A percentile compares a stretch with the other conserved stretches of the same genome.
Evolutionary conservation across 2,329 filamentous ascomycete species (phyloP).

Genomic region (Pezicula carpinea): DNA sequence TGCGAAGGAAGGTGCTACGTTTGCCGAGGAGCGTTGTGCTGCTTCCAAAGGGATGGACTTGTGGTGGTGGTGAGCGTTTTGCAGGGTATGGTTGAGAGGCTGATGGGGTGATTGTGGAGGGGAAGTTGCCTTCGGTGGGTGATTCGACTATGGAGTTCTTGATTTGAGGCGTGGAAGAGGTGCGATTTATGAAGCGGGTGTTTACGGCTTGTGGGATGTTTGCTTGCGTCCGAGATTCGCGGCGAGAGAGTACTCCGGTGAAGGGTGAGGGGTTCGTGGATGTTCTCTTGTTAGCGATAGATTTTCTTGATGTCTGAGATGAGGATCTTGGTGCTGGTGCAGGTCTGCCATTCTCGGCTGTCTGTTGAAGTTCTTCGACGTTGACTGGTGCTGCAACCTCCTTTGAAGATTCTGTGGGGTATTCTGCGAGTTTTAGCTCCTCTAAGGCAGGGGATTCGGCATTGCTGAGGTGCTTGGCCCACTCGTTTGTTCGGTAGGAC

Average conservation of each 20-base stretch:
- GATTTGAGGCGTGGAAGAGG: constrained; percentile 27
- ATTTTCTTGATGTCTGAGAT: constrained; percentile 14
- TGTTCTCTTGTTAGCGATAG: neutral
- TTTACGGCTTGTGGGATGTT: constrained; percentile 6
- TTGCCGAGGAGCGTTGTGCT: constrained; percentile 47
- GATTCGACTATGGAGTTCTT: constrained; percentile 31
- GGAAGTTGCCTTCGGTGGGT: constrained; percentile 28
- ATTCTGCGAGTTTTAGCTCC: constrained; percentile 47
- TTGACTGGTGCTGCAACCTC: constrained; percentile 60
- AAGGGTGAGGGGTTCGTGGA: constrained; percentile 2
- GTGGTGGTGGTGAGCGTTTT: too few relatives aligned
- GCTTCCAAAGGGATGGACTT: constrained; percentile 14
- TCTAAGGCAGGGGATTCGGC: constrained; percentile 71
- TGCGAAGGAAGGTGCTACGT: constrained; percentile 45
- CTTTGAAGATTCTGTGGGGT: constrained; percentile 27
- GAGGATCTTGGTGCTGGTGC: constrained; percentile 11
- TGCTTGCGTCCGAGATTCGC: constrained; percentile 11
- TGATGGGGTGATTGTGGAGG: constrained; percentile 8
- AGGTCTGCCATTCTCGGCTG: constrained; percentile 33
- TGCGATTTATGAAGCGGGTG: constrained; percentile 21
- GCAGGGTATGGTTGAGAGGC: neutral
- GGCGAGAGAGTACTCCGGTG: constrained; percentile 8
- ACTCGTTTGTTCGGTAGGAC: constrained; percentile 89
- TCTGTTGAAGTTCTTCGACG: constrained; percentile 60
- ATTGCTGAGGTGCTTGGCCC: constrained; percentile 81